These are phyloP conservation scores for Cystofilobasidium macerans DNA, from an alignment of 768 basidiomycete species.

Conservation along the genomic window DNA sequence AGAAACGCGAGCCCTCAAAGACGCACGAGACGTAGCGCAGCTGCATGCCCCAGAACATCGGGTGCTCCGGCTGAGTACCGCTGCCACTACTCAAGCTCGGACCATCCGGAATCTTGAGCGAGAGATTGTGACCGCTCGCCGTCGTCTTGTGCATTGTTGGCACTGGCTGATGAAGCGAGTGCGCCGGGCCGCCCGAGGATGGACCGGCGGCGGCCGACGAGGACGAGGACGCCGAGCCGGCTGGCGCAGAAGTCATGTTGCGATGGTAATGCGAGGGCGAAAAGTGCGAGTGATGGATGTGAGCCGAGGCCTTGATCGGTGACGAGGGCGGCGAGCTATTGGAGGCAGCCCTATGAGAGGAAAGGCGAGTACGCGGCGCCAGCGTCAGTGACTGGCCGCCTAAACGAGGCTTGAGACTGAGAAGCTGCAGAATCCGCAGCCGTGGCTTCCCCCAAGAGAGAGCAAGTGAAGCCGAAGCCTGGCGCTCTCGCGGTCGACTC, in stretches of 20 bases:
- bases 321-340: not conserved
- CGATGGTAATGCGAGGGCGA: conserved; percentile 12
- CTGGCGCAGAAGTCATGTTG: not conserved
- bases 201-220: not conserved
- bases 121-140: not conserved
- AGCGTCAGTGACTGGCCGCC: not conserved
- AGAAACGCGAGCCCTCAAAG: too few relatives aligned
- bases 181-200: not conserved
- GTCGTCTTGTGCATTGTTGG: conserved; percentile 3
- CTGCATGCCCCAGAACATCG: conserved; percentile 32
- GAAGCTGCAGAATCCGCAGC: too few relatives aligned
- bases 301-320: not conserved
- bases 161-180: not conserved
- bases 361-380: not conserved
- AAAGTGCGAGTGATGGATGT: not conserved
- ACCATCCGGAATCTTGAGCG: not conserved
- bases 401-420: too few relatives aligned
- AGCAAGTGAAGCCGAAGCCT: too few relatives aligned
- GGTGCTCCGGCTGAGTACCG: not conserved
- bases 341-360: not conserved
- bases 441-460: too few relatives aligned
- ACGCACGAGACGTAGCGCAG: conserved; percentile 40
- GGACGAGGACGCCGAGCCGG: not conserved
- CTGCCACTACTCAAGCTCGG: not conserved
- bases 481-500: too few relatives aligned